Evolutionary conservation across 768 basidiomycete species (phyloP).

Genomic region (Paxillus rubicundulus): DNA sequence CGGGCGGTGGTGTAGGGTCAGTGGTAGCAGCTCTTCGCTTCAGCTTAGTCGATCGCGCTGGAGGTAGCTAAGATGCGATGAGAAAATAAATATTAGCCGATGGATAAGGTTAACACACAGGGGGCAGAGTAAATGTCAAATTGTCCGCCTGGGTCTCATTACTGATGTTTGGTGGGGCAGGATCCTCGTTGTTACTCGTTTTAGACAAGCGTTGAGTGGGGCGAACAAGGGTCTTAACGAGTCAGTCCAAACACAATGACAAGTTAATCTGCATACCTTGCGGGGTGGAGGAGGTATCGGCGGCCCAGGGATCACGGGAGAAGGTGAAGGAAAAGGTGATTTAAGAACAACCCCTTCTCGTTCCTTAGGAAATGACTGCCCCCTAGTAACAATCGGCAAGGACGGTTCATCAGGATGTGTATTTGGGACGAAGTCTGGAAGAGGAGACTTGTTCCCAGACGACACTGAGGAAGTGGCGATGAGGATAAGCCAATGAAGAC

Average conservation of each 20-base stretch:
- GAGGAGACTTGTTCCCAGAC: conserved; percentile 30
- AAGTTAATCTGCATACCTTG: conserved; percentile 12
- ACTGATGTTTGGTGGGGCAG: conserved; percentile 3
- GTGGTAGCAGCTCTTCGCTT: conserved; percentile 53
- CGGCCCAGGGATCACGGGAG: conserved; percentile 18
- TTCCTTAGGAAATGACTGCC: conserved; percentile 14
- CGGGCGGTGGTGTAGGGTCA: conserved; percentile 18
- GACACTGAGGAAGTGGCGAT: conserved; percentile 2
- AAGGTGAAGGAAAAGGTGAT: conserved; percentile 18
- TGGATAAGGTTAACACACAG: conserved; percentile 15
- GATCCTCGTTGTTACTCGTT: conserved; percentile 5
- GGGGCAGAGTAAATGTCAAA: conserved; percentile 20
- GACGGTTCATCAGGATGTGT: conserved; percentile 52
- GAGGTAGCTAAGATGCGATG: conserved; percentile 34
- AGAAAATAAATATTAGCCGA: not conserved
- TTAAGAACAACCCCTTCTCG: conserved; percentile 5
- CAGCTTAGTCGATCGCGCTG: conserved; percentile 40
- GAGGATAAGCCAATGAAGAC: not conserved
- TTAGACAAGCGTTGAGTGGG: conserved; percentile 18
- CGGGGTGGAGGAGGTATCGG: conserved; percentile 23
- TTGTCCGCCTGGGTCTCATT: conserved; percentile 9
- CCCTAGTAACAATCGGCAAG: conserved; percentile 19
- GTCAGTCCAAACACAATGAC: not conserved
- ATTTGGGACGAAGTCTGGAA: conserved; percentile 53
- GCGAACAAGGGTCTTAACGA: conserved; percentile 22